Evolutionary conservation across 164 flowering plant genomes (phyloP).

Genomic region (Dillenia suffruticosa): DNA sequence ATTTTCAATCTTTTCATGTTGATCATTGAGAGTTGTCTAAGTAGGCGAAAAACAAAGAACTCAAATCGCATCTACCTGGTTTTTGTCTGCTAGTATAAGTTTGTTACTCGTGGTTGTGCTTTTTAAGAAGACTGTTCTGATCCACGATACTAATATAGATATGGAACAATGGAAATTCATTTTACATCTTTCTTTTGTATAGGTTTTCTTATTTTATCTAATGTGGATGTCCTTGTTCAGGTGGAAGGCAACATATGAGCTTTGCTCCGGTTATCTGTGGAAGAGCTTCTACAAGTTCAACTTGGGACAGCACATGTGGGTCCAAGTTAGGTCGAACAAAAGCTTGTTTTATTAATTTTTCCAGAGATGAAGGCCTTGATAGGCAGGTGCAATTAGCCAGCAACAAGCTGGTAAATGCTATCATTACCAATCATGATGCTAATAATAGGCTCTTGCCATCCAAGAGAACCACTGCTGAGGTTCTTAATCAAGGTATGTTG

Average conservation of each 20-base stretch:
- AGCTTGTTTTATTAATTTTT: constrained; percentile 25
- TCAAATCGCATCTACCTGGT: no score
- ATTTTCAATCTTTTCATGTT: no score
- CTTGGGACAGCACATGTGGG: constrained; percentile 33
- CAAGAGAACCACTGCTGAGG: constrained; percentile 33
- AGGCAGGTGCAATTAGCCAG: constrained; percentile 28
- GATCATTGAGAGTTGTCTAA: no score
- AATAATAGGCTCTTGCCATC: constrained; percentile 27
- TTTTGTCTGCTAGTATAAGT: no score
- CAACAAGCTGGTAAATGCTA: constrained; percentile 20
- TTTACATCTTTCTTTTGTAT: background rate
- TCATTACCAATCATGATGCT: constrained; percentile 20
- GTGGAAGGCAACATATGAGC: constrained; percentile 49
- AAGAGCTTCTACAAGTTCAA: constrained; percentile 23
- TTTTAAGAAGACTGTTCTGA: no score
- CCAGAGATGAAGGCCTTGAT: constrained; percentile 28
- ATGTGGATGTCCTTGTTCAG: constrained; percentile 24
- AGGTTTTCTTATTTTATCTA: constrained; percentile 1
- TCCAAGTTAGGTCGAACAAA: constrained; percentile 33
- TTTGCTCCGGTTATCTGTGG: constrained; percentile 36
- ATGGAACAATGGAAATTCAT: no score
- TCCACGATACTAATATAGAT: no score
- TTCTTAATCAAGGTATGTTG: constrained; percentile 53
- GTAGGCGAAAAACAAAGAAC: no score
- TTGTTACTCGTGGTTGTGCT: no score